phyloP scores from a whole-genome alignment of 352 stramenopile genomes.

The Pythium aphanidermatum region DNA sequence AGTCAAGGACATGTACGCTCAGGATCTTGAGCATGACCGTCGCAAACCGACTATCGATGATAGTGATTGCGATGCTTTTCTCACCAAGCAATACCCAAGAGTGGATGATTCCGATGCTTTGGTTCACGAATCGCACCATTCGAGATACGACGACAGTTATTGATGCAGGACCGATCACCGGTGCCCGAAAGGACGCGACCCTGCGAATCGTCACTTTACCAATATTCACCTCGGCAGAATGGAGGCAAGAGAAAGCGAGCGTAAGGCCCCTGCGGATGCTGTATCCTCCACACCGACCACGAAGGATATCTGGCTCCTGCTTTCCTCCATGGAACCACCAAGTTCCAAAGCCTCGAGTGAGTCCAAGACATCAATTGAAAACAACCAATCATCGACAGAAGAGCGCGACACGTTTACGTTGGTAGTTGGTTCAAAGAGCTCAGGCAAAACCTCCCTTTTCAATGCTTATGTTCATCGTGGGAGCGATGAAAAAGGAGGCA shows the following conservation, averaged over 20 bases:
- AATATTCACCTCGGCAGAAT: too few species aligned
- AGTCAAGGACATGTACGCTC: slow-evolving; percentile 27
- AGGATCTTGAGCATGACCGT: slow-evolving; percentile 15
- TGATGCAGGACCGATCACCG: too few species aligned
- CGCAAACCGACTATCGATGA: too few species aligned
- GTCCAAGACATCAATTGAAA: slow-evolving; percentile 15
- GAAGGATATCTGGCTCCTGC: slow-evolving; percentile 69
- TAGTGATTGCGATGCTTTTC: too few species aligned
- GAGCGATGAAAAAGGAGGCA: slow-evolving; percentile 31
- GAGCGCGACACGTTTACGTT: slow-evolving; percentile 72
- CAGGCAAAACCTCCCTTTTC: slow-evolving; percentile 81
- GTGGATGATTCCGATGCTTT: too few species aligned
- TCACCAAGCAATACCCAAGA: too few species aligned
- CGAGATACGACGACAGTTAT: too few species aligned
- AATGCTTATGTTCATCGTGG: slow-evolving; percentile 56
- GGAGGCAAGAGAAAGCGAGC: slow-evolving; percentile 13
- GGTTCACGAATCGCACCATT: too few species aligned
- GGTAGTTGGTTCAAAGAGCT: slow-evolving; percentile 52
- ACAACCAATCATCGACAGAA: slow-evolving; percentile 23
- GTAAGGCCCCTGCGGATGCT: slow-evolving; percentile 6
- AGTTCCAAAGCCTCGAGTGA: slow-evolving; percentile 14
- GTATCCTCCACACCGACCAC: slow-evolving; percentile 18
- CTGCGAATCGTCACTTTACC: too few species aligned
- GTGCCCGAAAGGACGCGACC: too few species aligned
- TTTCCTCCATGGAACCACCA: slow-evolving; percentile 42